Conservation (phyloP, 352 stramenopile species). For the Peronosclerospora sorghi region DNA sequence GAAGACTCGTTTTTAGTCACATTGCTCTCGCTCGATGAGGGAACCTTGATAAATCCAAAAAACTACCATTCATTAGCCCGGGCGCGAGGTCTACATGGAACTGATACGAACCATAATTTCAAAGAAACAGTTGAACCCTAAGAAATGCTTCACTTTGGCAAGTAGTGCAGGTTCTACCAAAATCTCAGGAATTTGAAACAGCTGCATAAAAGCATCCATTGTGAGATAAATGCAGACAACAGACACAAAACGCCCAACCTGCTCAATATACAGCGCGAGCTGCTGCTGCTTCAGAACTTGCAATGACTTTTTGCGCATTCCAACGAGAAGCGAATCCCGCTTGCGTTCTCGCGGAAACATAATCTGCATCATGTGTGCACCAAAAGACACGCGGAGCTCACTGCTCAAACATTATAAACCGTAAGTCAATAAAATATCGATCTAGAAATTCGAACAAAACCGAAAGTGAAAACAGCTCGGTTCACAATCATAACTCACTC, state of each 20-base stretch:
- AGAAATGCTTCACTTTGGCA: conserved; percentile 38
- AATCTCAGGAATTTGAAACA: conserved; percentile 42
- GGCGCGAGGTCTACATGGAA: neutral
- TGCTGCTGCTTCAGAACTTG: conserved; percentile 64
- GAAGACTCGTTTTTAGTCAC: conserved; percentile 3
- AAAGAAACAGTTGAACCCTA: conserved; percentile 61
- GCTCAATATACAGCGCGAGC: conserved; percentile 57
- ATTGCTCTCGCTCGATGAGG: conserved; percentile 7
- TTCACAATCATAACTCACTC: conserved; percentile 32
- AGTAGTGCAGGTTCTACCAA: conserved; percentile 27
- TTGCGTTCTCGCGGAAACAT: conserved; percentile 57
- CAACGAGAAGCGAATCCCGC: conserved; percentile 57
- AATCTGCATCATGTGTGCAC: conserved; percentile 44
- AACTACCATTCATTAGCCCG: neutral
- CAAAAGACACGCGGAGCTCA: conserved; percentile 41
- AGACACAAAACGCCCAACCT: conserved; percentile 21
- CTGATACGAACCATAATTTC: conserved; percentile 34
- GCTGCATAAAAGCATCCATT: conserved; percentile 10
- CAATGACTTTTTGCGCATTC: conserved; percentile 53
- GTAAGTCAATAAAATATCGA: conserved; percentile 2
- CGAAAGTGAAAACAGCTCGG: neutral
- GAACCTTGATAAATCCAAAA: conserved; percentile 3
- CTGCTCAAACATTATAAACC: conserved; percentile 15
- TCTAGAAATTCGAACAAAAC: neutral
- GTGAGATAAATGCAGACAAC: neutral